Percentiles rank a stretch among this genome's conserved stretches.
phyloP scores from a whole-genome alignment of 768 basidiomycete species.

The Mycena haematopus region DNA sequence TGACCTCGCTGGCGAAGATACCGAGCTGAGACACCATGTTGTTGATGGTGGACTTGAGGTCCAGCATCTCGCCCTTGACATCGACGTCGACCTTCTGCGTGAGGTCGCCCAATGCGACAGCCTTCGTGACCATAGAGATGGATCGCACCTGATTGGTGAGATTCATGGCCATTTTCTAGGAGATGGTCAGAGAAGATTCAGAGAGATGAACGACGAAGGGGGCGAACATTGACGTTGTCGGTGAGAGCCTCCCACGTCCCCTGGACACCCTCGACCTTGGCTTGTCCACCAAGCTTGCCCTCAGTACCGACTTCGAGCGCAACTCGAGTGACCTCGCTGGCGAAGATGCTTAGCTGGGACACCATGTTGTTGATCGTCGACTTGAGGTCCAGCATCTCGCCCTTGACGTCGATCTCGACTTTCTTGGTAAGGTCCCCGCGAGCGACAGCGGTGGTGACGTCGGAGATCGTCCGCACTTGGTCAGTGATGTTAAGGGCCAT shows the following conservation, averaged over 20 bases:
- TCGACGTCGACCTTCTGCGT: conserved; percentile 93
- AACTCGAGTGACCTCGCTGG: conserved; percentile 71
- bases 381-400: conserved; percentile 89
- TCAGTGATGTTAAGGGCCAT: conserved; percentile 79
- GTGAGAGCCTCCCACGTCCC: conserved; percentile 71
- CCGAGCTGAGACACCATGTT: conserved; percentile 73
- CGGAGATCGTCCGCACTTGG: conserved; percentile 82
- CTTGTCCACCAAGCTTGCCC: conserved; percentile 69
- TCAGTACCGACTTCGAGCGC: conserved; percentile 65
- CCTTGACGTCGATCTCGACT: conserved; percentile 88
- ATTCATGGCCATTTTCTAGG: conserved; percentile 80
- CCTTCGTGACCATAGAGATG: conserved; percentile 86
- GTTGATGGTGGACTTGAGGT: conserved; percentile 81
- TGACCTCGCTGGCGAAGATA: conserved; percentile 64
- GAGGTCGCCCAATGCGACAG: conserved; percentile 89
- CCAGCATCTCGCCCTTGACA: conserved; percentile 88
- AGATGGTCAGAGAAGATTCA: conserved; percentile 38
- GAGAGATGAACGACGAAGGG: background rate
- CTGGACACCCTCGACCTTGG: conserved; percentile 71
- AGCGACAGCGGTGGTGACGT: conserved; percentile 89
- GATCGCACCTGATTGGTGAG: conserved; percentile 79
- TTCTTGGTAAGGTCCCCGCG: conserved; percentile 91
- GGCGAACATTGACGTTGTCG: conserved; percentile 58
- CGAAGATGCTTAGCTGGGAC: conserved; percentile 59
- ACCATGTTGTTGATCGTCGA: conserved; percentile 84